Evolutionary conservation across 2,329 filamentous ascomycete species (phyloP), one percentile per base, ranked within the genome.

Genomic region (Penicillium polonicum): DNA sequence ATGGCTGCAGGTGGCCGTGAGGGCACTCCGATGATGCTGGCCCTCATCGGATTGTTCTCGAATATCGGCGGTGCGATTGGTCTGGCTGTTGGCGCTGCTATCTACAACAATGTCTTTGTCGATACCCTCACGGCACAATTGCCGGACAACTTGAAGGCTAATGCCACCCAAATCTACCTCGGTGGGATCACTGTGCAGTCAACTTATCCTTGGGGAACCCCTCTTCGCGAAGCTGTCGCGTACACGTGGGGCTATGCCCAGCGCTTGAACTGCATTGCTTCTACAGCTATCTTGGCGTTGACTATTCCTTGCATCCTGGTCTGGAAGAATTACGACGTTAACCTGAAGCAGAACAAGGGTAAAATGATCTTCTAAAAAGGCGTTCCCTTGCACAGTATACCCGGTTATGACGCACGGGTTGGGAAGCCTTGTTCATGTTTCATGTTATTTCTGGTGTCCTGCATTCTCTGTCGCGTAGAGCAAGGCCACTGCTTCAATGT

Each of bases 71-170:
- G 71, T 5, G 68, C 74, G 2, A 69, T 75, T 15, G 75, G 75
- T 1, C 58, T 61, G 19, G 69, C 71, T 2, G 70, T 73, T 23
- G 59, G 63, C 0, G 65, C 68, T 4, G 63, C 66, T 25, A 85
- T 89, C 61, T 89, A 85, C 82, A 83, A 80, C 2, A 79, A 81
- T 59, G 80, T 82, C 1, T 84, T 88, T 70, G 78, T 78, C 9
- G 65, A 72, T 2, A 75, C 77, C 0, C 75, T 87, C 12, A 60
- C 61, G 33, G 66, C 67, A 27, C 73, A 78, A 53, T 73, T 86
- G 0, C 83, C 84, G 0, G 65, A 55, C 0, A 58, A 63, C 8
- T 19, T 59, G 33, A 63, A 65, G 48, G 44, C 59, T 0, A 65
- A 70, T 39, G 60, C 62, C 13, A 60, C 67, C 2, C 27, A 51